These are phyloP conservation scores for Rhexocercosporidium sp. DNA, from an alignment of 2,329 filamentous ascomycete genomes.

Conservation along the genomic window DNA sequence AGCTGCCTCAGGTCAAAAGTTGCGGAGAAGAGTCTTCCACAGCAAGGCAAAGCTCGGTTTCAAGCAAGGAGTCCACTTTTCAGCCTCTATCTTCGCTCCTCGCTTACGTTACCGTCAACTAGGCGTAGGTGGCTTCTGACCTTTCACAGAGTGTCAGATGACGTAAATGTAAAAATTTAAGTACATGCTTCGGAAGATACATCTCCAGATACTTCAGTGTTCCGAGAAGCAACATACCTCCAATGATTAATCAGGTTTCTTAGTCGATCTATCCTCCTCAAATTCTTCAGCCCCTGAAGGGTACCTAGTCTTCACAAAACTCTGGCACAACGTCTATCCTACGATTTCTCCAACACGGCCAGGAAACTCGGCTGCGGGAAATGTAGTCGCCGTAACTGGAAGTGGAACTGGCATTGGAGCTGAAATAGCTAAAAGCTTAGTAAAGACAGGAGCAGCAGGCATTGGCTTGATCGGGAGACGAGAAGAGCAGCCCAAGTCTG, in stretches of 20 bases:
- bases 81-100: too few species aligned
- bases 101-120: not conserved
- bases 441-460: conserved; percentile 34
- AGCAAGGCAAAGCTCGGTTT: too few species aligned
- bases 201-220: not conserved
- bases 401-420: conserved; percentile 32
- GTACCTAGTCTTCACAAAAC: conserved; percentile 30
- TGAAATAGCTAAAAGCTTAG: conserved; percentile 24
- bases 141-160: not conserved
- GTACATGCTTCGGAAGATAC: not conserved
- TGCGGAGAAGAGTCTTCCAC: too few species aligned
- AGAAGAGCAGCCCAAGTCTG: conserved; percentile 14
- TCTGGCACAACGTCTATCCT: conserved; percentile 41
- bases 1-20: too few species aligned
- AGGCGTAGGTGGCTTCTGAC: too few species aligned
- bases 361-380: conserved; percentile 19
- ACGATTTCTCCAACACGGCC: conserved; percentile 38
- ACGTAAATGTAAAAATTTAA: not conserved
- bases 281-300: not conserved
- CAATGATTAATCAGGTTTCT: not conserved
- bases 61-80: too few species aligned
- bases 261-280: not conserved
- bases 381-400: conserved; percentile 25
- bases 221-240: not conserved
- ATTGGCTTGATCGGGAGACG: conserved; percentile 39